Evolutionary conservation across 169 alveolate genomes (phyloP).

Genomic region (Miamiensis avidus): DNA sequence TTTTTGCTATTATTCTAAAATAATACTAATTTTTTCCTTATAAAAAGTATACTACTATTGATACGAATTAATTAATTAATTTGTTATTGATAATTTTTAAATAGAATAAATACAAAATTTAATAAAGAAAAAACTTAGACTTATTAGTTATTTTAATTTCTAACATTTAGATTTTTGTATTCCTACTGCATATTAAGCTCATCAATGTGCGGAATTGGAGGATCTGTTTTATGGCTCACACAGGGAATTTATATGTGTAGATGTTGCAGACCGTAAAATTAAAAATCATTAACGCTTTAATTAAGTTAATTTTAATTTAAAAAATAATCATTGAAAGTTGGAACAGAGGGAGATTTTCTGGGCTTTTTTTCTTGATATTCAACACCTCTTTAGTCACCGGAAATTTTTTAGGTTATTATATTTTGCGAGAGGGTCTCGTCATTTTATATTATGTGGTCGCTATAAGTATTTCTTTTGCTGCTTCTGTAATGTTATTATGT

Average conservation of each 20-base stretch:
- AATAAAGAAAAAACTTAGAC: no score
- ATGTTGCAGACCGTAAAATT: not conserved
- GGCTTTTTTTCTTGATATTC: not conserved
- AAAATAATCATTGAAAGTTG: not conserved
- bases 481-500: not conserved
- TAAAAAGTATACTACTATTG: no score
- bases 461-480: not conserved
- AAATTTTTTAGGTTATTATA: not conserved
- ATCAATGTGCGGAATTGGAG: not conserved
- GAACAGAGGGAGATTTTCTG: not conserved
- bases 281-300: no score
- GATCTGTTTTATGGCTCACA: not conserved
- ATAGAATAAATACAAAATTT: no score
- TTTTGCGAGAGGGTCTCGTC: not conserved
- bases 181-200: not conserved
- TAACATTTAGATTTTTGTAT: not conserved
- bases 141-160: no score
- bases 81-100: not conserved
- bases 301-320: no score
- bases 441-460: not conserved
- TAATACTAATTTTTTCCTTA: no score
- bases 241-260: not conserved
- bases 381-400: not conserved
- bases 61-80: not conserved
- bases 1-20: no score